Conservation (phyloP, 768 basidiomycete species). For the Russula brevipes region DNA sequence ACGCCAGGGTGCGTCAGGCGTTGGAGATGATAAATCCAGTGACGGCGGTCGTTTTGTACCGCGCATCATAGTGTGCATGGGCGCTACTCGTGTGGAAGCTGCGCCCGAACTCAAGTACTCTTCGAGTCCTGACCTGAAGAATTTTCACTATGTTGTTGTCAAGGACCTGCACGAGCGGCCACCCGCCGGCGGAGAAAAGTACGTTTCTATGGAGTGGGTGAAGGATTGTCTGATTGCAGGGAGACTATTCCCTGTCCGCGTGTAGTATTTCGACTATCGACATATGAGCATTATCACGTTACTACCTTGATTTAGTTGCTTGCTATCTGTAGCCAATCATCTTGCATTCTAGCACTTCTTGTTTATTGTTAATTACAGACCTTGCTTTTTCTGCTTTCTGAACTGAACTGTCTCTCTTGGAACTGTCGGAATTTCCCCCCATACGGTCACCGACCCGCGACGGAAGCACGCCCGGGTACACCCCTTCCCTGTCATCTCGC, state of each 20-base stretch:
- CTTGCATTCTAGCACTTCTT: slow-evolving; percentile 1
- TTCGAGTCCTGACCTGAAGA: slow-evolving; percentile 29
- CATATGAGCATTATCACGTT: not conserved
- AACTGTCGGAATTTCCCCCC: not conserved
- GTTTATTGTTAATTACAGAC: slow-evolving; percentile 3
- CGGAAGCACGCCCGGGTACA: too few relatives aligned
- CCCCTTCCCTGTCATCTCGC: too few relatives aligned
- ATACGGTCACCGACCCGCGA: too few relatives aligned
- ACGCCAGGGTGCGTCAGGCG: slow-evolving; percentile 7
- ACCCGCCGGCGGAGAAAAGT: slow-evolving; percentile 30
- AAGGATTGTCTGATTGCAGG: slow-evolving; percentile 73
- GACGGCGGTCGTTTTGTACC: slow-evolving; percentile 44
- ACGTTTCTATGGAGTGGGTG: slow-evolving; percentile 62
- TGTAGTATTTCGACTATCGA: not conserved
- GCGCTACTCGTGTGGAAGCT: slow-evolving; percentile 65
- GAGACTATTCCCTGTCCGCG: slow-evolving; percentile 37
- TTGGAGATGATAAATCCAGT: slow-evolving; percentile 28
- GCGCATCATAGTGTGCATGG: slow-evolving; percentile 73
- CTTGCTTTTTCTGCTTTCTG: not conserved
- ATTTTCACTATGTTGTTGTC: slow-evolving; percentile 61
- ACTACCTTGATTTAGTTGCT: slow-evolving; percentile 1
- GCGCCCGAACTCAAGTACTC: slow-evolving; percentile 46
- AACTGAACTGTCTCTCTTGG: not conserved
- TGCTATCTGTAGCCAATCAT: not conserved
- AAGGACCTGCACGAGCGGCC: slow-evolving; percentile 39